A percentile compares a stretch with the other conserved stretches of the same genome.
These are phyloP conservation scores for Microbotryum scabiosae DNA, from an alignment of 1,284 basidiomycete species.

Conservation along the genomic window DNA sequence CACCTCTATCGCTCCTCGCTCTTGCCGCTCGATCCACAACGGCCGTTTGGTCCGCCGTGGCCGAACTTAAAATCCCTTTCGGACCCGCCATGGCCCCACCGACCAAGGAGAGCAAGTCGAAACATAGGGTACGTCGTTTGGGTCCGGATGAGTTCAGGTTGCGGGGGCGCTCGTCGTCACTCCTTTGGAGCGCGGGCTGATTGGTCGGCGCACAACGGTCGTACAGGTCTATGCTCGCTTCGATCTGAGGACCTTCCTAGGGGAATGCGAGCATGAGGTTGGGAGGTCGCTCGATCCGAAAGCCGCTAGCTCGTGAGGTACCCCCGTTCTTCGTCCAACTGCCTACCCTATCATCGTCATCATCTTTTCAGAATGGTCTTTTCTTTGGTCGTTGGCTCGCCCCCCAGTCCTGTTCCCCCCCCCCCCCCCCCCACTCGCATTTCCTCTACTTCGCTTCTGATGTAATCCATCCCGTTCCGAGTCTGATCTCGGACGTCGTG, in stretches of 20 bases:
- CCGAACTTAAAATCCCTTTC: constrained; percentile 28
- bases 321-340: too few relatives aligned
- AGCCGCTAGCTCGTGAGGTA: too few relatives aligned
- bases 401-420: too few relatives aligned
- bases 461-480: too few relatives aligned
- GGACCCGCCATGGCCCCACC: constrained; percentile 18
- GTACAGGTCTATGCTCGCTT: constrained; percentile 20
- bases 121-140: neutral
- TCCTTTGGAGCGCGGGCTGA: neutral
- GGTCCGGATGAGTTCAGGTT: neutral
- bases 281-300: too few relatives aligned
- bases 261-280: neutral
- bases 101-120: constrained; percentile 5
- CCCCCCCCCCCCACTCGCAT: too few relatives aligned
- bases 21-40: constrained; percentile 28
- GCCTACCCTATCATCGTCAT: too few relatives aligned
- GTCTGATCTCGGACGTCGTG: too few relatives aligned
- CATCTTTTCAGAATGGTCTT: too few relatives aligned
- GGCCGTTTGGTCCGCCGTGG: constrained; percentile 27
- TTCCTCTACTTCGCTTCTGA: too few relatives aligned
- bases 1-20: constrained; percentile 26
- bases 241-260: constrained; percentile 17
- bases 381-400: too few relatives aligned
- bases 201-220: too few relatives aligned
- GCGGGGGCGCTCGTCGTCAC: neutral